A percentile compares a stretch with the other conserved stretches of the same genome.
phyloP scores from a whole-genome alignment of 1,139 yeast genomes.

The Sugiyamaella japonica region DNA sequence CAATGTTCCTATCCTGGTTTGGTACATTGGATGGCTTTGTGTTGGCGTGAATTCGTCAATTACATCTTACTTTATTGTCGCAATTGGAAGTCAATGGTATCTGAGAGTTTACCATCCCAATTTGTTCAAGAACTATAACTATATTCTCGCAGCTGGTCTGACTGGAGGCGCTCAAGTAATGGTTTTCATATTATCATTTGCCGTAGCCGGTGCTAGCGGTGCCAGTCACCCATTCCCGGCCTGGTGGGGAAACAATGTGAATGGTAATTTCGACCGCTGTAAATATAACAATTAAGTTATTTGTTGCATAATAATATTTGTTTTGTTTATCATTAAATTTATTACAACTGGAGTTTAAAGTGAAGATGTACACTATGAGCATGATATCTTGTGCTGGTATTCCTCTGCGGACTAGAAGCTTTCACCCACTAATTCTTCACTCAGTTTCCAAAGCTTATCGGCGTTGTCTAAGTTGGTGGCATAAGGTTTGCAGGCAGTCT shows the following conservation, averaged over 20 bases:
- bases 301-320: slow-evolving; percentile 1
- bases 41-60: slow-evolving; percentile 39
- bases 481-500: slow-evolving; percentile 7
- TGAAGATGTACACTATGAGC: too few relatives aligned
- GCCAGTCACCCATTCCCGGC: slow-evolving; percentile 24
- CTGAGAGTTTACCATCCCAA: slow-evolving; percentile 28
- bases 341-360: background rate
- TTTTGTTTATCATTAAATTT: background rate
- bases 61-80: slow-evolving; percentile 35
- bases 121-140: slow-evolving; percentile 45
- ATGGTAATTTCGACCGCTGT: slow-evolving; percentile 25
- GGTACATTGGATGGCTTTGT: slow-evolving; percentile 37
- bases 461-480: slow-evolving; percentile 17
- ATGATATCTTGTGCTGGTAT: too few relatives aligned
- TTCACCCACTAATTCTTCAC: slow-evolving; percentile 20
- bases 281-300: slow-evolving; percentile 18
- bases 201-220: slow-evolving; percentile 30
- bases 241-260: slow-evolving; percentile 30
- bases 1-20: slow-evolving; percentile 35
- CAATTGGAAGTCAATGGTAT: slow-evolving; percentile 35
- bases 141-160: slow-evolving; percentile 49
- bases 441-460: slow-evolving; percentile 19
- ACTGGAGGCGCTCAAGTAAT: slow-evolving; percentile 45
- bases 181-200: slow-evolving; percentile 31
- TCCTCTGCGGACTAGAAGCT: slow-evolving; percentile 5